Percentiles rank a stretch among this genome's conserved stretches.
These are phyloP conservation scores for Daphne laureola DNA, from an alignment of 441 rosid genomes.

Conservation along the genomic window DNA sequence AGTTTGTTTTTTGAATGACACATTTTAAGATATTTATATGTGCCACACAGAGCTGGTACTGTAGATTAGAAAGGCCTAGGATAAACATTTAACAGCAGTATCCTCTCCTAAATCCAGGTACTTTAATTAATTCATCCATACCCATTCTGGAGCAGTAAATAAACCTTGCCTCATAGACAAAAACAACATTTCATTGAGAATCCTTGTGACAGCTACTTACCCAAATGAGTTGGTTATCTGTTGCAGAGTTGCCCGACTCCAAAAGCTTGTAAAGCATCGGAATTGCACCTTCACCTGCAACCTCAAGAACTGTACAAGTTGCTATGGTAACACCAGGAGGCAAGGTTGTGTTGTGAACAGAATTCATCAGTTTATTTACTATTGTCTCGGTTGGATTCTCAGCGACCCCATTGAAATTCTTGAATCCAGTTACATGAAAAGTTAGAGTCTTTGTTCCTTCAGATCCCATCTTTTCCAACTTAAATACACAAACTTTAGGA, in stretches of 20 bases:
- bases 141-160: too few relatives aligned
- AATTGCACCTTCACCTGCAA: conserved; percentile 53
- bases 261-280: conserved; percentile 36
- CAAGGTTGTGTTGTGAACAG: conserved; percentile 32
- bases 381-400: conserved; percentile 58
- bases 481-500: conserved; percentile 27
- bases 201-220: conserved; percentile 18
- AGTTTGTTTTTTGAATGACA: too few relatives aligned
- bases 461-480: conserved; percentile 39
- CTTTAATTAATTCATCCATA: too few relatives aligned
- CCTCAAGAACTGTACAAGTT: conserved; percentile 46
- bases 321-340: conserved; percentile 48
- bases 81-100: too few relatives aligned
- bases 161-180: too few relatives aligned
- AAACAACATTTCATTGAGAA: too few relatives aligned
- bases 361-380: conserved; percentile 35
- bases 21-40: too few relatives aligned
- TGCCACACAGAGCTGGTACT: too few relatives aligned
- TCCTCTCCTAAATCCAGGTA: too few relatives aligned
- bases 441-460: conserved; percentile 47
- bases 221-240: conserved; percentile 39
- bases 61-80: too few relatives aligned
- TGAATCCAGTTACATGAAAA: conserved; percentile 54
- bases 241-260: conserved; percentile 35
- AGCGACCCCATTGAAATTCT: conserved; percentile 52